A percentile compares a stretch with the other conserved stretches of the same genome.
Evolutionary conservation across 2,329 filamentous ascomycete genomes (phyloP).

Genomic region (Cytospora mali): DNA sequence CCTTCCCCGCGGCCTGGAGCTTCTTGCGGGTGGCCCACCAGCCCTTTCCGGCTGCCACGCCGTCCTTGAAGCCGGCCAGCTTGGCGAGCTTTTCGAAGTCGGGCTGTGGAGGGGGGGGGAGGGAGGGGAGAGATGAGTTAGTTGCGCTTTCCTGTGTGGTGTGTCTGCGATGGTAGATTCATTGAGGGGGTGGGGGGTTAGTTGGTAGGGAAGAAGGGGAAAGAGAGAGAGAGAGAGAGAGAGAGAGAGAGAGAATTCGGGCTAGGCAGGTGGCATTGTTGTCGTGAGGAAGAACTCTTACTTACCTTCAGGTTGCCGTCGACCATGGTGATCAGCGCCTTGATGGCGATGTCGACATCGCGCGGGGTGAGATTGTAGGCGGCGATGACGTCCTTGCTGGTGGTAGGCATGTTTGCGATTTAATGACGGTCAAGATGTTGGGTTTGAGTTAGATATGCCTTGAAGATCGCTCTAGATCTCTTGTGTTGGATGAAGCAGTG

Average conservation of each 20-base stretch:
- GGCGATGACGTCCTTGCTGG: neutral
- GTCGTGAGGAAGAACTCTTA: neutral
- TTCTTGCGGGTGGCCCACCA: neutral
- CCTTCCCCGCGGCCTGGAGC: neutral
- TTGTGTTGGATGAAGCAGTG: neutral
- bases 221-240: neutral
- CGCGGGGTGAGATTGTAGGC: slow-evolving; percentile 2
- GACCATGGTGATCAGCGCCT: slow-evolving; percentile 2
- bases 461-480: neutral
- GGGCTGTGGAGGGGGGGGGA: neutral
- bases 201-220: neutral
- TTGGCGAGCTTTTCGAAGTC: slow-evolving; percentile 12
- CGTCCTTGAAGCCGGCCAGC: neutral
- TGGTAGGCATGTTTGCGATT: slow-evolving; percentile 4
- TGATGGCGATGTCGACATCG: slow-evolving; percentile 8
- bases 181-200: neutral
- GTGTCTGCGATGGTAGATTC: neutral
- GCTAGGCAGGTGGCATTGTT: neutral
- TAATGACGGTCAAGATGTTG: neutral
- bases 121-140: neutral
- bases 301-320: slow-evolving; percentile 5
- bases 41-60: neutral
- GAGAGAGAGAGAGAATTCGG: too few species aligned
- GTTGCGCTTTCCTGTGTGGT: neutral
- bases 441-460: neutral